Percentiles rank a stretch among this genome's conserved stretches.
Evolutionary conservation across 106 monocot species (phyloP).

Genomic region (Dendrobium officinale): DNA sequence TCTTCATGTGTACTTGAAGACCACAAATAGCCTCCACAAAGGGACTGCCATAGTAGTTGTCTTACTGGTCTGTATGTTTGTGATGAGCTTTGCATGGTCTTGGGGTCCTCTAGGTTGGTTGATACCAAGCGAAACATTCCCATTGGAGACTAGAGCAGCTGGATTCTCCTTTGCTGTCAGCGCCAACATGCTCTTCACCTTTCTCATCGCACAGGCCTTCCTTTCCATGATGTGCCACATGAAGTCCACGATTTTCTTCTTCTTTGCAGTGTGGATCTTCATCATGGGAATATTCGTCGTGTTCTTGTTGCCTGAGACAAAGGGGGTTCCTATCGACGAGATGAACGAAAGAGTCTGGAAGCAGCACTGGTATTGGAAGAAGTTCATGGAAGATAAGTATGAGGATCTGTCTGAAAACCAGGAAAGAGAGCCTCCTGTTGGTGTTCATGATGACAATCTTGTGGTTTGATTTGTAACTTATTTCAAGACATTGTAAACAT

Average conservation of each 20-base stretch:
- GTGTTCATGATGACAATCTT: background rate
- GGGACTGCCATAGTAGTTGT: conserved; percentile 10
- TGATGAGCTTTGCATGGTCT: conserved; percentile 27
- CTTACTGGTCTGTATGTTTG: conserved; percentile 15
- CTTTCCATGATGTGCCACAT: conserved; percentile 38
- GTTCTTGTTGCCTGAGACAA: conserved; percentile 27
- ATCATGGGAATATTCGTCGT: conserved; percentile 17
- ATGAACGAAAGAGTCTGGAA: conserved; percentile 27
- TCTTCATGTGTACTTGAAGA: conserved; percentile 6
- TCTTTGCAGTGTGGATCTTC: conserved; percentile 26
- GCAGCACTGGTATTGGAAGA: conserved; percentile 31
- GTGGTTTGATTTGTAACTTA: background rate
- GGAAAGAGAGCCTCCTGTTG: background rate
- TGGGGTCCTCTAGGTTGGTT: conserved; percentile 34
- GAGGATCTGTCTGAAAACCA: no score
- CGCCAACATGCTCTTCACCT: conserved; percentile 37
- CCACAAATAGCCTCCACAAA: conserved; percentile 6
- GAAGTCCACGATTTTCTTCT: conserved; percentile 27
- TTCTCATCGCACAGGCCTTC: conserved; percentile 28
- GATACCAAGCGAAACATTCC: conserved; percentile 34
- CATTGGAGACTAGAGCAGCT: conserved; percentile 26
- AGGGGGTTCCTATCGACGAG: conserved; percentile 32
- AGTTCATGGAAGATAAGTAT: conserved; percentile 1
- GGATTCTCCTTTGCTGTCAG: conserved; percentile 28
- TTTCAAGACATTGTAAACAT: background rate